phyloP scores from a whole-genome alignment of 2,329 filamentous ascomycete genomes.

The Scedosporium apiospermum region DNA sequence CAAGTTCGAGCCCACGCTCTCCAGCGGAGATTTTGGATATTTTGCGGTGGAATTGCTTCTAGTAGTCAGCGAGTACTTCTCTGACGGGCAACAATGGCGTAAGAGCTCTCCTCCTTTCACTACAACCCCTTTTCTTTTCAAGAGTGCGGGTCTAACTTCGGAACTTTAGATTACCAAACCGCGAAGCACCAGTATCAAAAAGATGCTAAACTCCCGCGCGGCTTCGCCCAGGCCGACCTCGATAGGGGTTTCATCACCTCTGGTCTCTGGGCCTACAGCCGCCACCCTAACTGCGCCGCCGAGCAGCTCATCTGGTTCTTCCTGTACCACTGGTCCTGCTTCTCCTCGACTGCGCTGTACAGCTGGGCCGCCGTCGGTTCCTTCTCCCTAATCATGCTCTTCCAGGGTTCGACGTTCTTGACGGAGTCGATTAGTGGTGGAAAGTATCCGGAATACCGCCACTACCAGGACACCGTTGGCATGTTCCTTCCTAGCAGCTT shows the following conservation, averaged over 20 bases:
- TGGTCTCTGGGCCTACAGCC: conserved; percentile 78
- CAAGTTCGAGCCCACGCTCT: conserved; percentile 45
- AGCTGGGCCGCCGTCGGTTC: conserved; percentile 74
- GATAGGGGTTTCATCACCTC: conserved; percentile 81
- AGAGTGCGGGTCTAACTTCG: conserved; percentile 5
- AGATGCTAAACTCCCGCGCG: conserved; percentile 59
- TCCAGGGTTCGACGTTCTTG: conserved; percentile 81
- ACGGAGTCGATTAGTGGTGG: conserved; percentile 71
- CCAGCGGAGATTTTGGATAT: conserved; percentile 37
- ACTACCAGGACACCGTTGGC: conserved; percentile 75
- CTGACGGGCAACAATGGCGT: conserved; percentile 91
- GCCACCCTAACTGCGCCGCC: conserved; percentile 90
- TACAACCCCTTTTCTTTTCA: not conserved
- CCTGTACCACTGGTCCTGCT: conserved; percentile 82
- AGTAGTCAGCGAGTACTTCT: conserved; percentile 62
- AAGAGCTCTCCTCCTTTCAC: conserved; percentile 8
- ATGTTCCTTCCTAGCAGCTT: conserved; percentile 64
- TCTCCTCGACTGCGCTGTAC: conserved; percentile 57
- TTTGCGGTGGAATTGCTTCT: conserved; percentile 37
- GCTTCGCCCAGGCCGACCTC: conserved; percentile 62
- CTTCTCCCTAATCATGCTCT: conserved; percentile 63
- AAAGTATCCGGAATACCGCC: conserved; percentile 82
- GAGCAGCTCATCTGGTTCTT: conserved; percentile 87
- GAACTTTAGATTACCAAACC: conserved; percentile 56
- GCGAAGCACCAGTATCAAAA: conserved; percentile 71